phyloP scores from a whole-genome alignment of 495 filamentous ascomycete species.

The Opeltia flavorubescens region DNA sequence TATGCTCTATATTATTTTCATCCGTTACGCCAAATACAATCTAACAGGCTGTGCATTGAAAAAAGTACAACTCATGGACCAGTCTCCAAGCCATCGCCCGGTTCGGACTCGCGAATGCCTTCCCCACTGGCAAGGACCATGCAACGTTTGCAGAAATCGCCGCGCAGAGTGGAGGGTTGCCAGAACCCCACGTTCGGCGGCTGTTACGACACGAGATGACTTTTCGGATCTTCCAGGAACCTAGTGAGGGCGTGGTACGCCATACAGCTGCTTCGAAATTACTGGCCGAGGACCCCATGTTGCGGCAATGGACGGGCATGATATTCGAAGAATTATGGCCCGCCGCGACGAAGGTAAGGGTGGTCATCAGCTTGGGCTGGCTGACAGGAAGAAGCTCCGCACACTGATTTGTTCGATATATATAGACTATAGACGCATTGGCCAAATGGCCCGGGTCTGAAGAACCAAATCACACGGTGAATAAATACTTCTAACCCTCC shows the following conservation, averaged over 20 bases:
- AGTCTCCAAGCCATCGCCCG: conserved; percentile 13
- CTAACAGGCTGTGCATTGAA: too few species aligned
- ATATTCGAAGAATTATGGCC: conserved; percentile 38
- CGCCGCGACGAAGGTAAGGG: conserved; percentile 21
- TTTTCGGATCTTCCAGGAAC: conserved; percentile 41
- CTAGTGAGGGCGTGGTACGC: conserved; percentile 30
- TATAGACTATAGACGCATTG: conserved; percentile 9
- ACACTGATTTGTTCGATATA: background rate
- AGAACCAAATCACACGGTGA: conserved; percentile 27
- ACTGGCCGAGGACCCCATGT: conserved; percentile 27
- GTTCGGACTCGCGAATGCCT: conserved; percentile 19
- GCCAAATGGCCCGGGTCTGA: conserved; percentile 12
- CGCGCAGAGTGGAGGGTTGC: conserved; percentile 16
- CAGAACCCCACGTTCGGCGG: conserved; percentile 9
- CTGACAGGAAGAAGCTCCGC: too few species aligned
- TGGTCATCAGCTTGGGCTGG: too few species aligned
- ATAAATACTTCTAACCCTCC: background rate
- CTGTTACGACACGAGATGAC: conserved; percentile 16
- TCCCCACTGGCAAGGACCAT: conserved; percentile 21
- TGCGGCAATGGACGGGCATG: conserved; percentile 37
- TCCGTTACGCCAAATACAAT: too few species aligned
- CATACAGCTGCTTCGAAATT: conserved; percentile 37
- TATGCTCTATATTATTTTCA: too few species aligned
- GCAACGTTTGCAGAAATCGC: conserved; percentile 32
- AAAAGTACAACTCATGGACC: background rate